Base-by-base conservation (phyloP, 2,329 filamentous ascomycete genomes). In the Stagonosporopsis chrysanthemi region DNA sequence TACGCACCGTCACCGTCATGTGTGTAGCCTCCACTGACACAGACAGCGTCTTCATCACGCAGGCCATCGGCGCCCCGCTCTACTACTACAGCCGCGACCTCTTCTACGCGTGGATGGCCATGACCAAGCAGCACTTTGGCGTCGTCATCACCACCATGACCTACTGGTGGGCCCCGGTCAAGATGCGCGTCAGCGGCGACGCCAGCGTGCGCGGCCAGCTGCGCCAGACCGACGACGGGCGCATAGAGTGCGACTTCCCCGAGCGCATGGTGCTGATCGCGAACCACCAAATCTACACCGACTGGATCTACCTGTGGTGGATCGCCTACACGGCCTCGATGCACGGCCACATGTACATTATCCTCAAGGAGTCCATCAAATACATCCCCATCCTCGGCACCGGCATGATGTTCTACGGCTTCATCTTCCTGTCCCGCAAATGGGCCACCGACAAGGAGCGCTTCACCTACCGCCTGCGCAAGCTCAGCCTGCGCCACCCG, bases 291-390 rank as follows among this genome's bases (percentile, higher is more conserved):
- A 89, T 94, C 61, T 94, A 94, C 75, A 93, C 91, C 9, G 91
- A 96, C 78, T 96, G 91, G 91, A 77, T 96, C 19, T 96, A 96
- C 74, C 84, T 96, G n/a, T 96, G 92, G 92, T 96, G 92, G 92
- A 86, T 89, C 22, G 89, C 87, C 44, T 96, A 96, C 71, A 89
- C 90, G 31, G 87, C 88, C 40, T 82, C 83, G 35, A 91, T 91
- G 86, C 90, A 95, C 70, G 92, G 92, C 9, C 89, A 93, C 72
- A 82, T 96, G 66, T 96, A 91, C 80, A 96, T 96, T 73, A 94
- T 96, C 69, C 83, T 96, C 58, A 96, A 96, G 72, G 90, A 96
- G 72, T 92, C 90, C 2, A 83, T 96, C 58, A 92, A 90, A 74
- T 90, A 86, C 72, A 88, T 96, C 7, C 92, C 92, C n/a, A 68